Evolutionary conservation across 2,329 filamentous ascomycete genomes (phyloP).

Genomic region (Atkinsonella hypoxylon): DNA sequence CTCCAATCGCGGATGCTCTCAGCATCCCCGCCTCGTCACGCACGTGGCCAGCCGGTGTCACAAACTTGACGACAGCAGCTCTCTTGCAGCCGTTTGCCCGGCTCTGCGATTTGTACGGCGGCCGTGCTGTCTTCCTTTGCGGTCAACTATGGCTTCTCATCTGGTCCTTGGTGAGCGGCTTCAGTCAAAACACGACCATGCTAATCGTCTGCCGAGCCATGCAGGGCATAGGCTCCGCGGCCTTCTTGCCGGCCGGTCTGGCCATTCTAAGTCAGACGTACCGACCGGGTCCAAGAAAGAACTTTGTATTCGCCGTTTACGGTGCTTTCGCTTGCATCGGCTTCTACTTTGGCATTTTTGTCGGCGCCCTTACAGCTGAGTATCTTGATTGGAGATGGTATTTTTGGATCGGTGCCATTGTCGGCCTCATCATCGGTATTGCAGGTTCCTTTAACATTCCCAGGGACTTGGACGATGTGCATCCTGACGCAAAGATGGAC

Average conservation of each 20-base stretch:
- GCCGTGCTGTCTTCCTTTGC: conserved; percentile 44
- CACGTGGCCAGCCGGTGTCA: conserved; percentile 54
- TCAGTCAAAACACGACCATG: conserved; percentile 56
- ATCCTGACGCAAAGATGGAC: conserved; percentile 43
- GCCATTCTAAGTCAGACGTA: conserved; percentile 60
- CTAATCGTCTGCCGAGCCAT: conserved; percentile 62
- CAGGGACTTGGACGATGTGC: conserved; percentile 15
- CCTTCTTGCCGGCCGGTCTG: conserved; percentile 55
- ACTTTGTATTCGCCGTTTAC: conserved; percentile 50
- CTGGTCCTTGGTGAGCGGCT: conserved; percentile 60
- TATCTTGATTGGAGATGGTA: conserved; percentile 56
- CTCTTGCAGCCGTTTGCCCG: conserved; percentile 53
- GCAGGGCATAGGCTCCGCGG: conserved; percentile 62
- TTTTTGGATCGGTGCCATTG: conserved; percentile 49
- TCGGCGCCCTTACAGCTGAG: conserved; percentile 50
- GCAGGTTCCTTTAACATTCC: conserved; percentile 31
- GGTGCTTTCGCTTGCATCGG: conserved; percentile 46
- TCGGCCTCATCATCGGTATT: conserved; percentile 33
- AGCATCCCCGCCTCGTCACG: conserved; percentile 47
- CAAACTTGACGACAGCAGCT: conserved; percentile 44
- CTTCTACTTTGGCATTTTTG: conserved; percentile 55
- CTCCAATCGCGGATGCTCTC: conserved; percentile 48
- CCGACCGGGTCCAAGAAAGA: conserved; percentile 60
- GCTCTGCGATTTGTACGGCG: conserved; percentile 50
- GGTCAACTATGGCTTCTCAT: conserved; percentile 53